These are phyloP conservation scores for Triticum dicoccoides DNA, from an alignment of 176 grass and related monocot species.

Conservation along the genomic window DNA sequence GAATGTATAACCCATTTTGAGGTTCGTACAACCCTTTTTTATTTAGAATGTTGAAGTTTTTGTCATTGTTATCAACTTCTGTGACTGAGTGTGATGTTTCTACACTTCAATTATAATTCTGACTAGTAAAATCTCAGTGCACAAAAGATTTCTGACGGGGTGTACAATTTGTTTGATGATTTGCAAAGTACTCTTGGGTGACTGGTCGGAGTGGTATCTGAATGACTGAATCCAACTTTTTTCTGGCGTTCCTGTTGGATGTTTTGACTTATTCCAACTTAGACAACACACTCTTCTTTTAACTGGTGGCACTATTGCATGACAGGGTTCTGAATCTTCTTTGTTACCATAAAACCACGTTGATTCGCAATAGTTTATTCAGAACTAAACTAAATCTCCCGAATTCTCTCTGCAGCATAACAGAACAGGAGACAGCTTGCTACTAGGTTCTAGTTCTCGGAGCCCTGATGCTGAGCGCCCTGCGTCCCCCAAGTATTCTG, in stretches of 20 bases:
- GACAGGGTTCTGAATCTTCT: not conserved
- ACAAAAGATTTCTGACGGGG: not conserved
- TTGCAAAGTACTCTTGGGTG: not conserved
- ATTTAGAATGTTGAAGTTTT: constrained; percentile 7
- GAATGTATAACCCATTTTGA: constrained; percentile 96
- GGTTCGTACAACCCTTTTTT: constrained; percentile 47
- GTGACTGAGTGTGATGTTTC: not conserved
- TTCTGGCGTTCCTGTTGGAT: not conserved
- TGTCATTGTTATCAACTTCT: constrained; percentile 16
- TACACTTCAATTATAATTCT: not conserved
- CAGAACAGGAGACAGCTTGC: constrained; percentile 79
- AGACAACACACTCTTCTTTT: not conserved
- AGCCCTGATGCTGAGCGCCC: constrained; percentile 85
- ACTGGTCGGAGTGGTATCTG: not conserved
- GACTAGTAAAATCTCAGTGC: not conserved
- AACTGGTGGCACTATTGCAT: not conserved
- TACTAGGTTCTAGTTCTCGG: constrained; percentile 84
- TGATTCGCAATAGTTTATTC: constrained; percentile 15
- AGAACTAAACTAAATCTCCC: constrained; percentile 30
- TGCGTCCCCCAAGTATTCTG: constrained; percentile 92
- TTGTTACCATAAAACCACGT: constrained; percentile 9
- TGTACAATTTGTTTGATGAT: not conserved
- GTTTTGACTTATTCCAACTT: constrained; percentile 22
- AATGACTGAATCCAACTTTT: not conserved
- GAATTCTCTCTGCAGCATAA: constrained; percentile 67